phyloP scores from a whole-genome alignment of 2,329 filamentous ascomycete genomes.

The Rhytidhysteron rufulum region DNA sequence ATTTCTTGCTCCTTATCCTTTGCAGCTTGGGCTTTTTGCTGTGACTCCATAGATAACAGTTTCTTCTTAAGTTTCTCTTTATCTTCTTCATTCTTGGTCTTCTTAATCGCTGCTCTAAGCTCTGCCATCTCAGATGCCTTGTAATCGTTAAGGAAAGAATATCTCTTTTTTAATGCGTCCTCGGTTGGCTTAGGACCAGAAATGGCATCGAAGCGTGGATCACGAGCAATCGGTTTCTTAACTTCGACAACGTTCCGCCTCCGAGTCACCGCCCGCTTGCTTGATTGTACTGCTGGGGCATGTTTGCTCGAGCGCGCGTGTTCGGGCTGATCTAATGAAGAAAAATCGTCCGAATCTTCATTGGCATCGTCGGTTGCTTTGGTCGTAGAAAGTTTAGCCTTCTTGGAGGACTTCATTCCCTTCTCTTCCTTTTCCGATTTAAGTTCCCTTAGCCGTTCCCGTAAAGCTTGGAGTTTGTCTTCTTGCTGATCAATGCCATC shows the following conservation, averaged over 20 bases:
- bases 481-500: constrained; percentile 39
- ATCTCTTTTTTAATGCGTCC: constrained; percentile 64
- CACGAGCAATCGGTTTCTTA: constrained; percentile 61
- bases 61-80: constrained; percentile 69
- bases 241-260: constrained; percentile 67
- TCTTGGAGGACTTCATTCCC: constrained; percentile 16
- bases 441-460: constrained; percentile 42
- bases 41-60: constrained; percentile 74
- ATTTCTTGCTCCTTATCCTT: constrained; percentile 69
- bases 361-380: constrained; percentile 12
- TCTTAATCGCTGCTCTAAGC: constrained; percentile 64
- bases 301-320: constrained; percentile 70
- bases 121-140: constrained; percentile 76
- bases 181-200: constrained; percentile 53
- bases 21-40: constrained; percentile 64
- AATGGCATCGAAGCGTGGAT: constrained; percentile 82
- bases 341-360: constrained; percentile 13
- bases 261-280: constrained; percentile 78
- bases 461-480: constrained; percentile 44
- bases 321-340: constrained; percentile 30
- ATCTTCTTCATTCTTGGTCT: constrained; percentile 60
- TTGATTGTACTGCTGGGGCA: constrained; percentile 77
- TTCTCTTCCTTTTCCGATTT: constrained; percentile 35
- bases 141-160: constrained; percentile 86
- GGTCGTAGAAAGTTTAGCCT: constrained; percentile 11